Base-by-base conservation (phyloP, 2,329 filamentous ascomycete genomes). In the Aspergillus sp. region DNA sequence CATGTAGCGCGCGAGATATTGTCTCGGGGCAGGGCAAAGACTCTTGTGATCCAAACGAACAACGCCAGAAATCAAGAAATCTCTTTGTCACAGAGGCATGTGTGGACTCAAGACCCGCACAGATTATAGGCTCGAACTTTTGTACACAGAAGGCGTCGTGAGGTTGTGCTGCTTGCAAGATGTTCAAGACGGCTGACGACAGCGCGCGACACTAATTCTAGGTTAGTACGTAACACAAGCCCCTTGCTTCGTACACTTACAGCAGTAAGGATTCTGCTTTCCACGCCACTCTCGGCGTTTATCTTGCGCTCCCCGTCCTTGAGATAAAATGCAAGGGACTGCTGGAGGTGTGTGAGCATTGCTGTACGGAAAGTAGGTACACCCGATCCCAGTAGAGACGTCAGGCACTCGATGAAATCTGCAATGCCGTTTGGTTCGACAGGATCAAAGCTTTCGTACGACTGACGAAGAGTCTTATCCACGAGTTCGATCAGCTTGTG, bases 51-150 rank as follows among this genome's bases (percentile, higher is more conserved):
- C 87, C 87, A 69, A 91, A 92, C 0, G 88, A 83, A 0, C 76
- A 72, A 66, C 92, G 93, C 92, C 92, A 97, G 62, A 84, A 81
- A 15, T 75, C 70, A 25, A 88, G 80, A 2, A 86, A 83, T 3
- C 71, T 71, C 49, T 84, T 84, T 10, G 81, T 80, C 8, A 84
- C 79, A 3, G 72, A 74, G 50, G 76, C 79, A 63, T 84, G 81
- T 5, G 78, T 78, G 48, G 84, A 87, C 21, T 78, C 71, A 27
- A 88, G 80, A 2, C 83, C 83, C 51, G 84, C 78, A 30, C 80
- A 75, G 8, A 88, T 72, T 6, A 88, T 70, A 5, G 68, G 62
- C 50, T 84, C 80, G 3, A 87, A 69, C 70, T 80, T 73, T 75
- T 86, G 63, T 78, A 90, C 67, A 79, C 62, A 66, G 3, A 61